Conservation (phyloP, 345 rosid genomes). For the Eucalyptus tenuipes region DNA sequence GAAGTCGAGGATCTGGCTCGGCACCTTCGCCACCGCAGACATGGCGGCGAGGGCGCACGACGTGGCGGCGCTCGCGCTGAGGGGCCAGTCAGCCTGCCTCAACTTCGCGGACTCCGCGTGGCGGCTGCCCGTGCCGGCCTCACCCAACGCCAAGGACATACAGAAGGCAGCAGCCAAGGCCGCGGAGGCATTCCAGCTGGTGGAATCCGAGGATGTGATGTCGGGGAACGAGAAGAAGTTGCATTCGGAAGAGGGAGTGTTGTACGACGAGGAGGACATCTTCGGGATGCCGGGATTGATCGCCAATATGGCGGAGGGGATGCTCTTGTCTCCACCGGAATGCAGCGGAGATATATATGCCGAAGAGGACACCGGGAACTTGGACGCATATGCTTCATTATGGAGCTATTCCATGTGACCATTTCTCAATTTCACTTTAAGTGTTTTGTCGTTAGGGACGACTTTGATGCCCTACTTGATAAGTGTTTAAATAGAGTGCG, state of each 20-base stretch:
- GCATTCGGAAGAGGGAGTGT: slow-evolving; percentile 1
- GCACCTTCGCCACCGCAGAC: slow-evolving; percentile 59
- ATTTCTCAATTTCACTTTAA: not conserved
- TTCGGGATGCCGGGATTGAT: slow-evolving; percentile 55
- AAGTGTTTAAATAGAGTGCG: not conserved
- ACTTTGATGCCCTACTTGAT: not conserved
- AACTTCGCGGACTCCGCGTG: slow-evolving; percentile 86
- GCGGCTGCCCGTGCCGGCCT: slow-evolving; percentile 58
- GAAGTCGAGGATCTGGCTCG: slow-evolving; percentile 79
- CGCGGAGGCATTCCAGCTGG: slow-evolving; percentile 25
- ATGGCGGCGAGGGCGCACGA: slow-evolving; percentile 96
- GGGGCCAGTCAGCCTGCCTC: slow-evolving; percentile 63
- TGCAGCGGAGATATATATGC: not conserved
- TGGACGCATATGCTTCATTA: slow-evolving; percentile 25
- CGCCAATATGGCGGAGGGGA: slow-evolving; percentile 69
- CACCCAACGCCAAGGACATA: slow-evolving; percentile 47
- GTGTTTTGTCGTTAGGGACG: no score
- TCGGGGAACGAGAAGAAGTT: slow-evolving; percentile 31
- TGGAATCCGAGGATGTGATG: not conserved
- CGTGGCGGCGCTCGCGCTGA: slow-evolving; percentile 64
- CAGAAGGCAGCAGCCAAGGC: slow-evolving; percentile 74
- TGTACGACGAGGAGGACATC: slow-evolving; percentile 48
- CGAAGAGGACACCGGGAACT: slow-evolving; percentile 10
- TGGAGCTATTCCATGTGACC: slow-evolving; percentile 30
- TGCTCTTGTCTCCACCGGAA: slow-evolving; percentile 71